Conservation (phyloP, 129 eudicot genomes). For the Tagetes erecta region DNA sequence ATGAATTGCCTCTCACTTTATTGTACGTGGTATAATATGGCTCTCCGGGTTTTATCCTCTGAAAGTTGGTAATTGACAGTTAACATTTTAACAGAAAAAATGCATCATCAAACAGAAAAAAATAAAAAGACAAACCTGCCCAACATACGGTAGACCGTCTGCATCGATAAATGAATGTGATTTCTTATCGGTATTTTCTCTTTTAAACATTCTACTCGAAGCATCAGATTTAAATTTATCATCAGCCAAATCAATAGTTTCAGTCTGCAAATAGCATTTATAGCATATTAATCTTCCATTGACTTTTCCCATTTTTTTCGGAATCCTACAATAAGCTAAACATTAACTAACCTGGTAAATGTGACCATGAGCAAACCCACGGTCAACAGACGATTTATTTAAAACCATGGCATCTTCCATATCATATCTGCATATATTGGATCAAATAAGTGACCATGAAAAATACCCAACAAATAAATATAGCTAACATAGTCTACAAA, state of each 20-base stretch:
- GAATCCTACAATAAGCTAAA: background rate
- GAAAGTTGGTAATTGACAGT: constrained; percentile 32
- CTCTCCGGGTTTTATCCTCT: constrained; percentile 70
- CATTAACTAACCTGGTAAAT: constrained; percentile 71
- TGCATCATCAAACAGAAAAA: background rate
- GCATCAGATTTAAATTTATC: constrained; percentile 45
- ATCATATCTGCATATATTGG: constrained; percentile 61
- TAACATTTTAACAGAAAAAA: background rate
- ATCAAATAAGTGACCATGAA: constrained; percentile 7
- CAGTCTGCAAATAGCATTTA: constrained; percentile 61
- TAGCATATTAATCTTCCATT: constrained; percentile 1
- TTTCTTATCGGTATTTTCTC: constrained; percentile 49
- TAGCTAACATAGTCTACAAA: background rate
- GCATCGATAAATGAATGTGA: constrained; percentile 61
- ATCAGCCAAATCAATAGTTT: constrained; percentile 75
- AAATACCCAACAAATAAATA: background rate
- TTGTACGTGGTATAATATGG: constrained; percentile 63
- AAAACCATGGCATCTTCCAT: constrained; percentile 99
- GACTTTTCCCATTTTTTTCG: background rate
- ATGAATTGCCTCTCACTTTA: constrained; percentile 36
- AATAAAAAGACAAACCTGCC: constrained; percentile 55
- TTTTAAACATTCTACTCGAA: constrained; percentile 45
- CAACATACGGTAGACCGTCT: constrained; percentile 90
- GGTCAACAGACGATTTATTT: constrained; percentile 94
- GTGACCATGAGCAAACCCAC: constrained; percentile 89